A percentile compares a stretch with the other conserved stretches of the same genome.
Conservation (phyloP, 179 eudicot species). For the Monotropa hypopitys region DNA sequence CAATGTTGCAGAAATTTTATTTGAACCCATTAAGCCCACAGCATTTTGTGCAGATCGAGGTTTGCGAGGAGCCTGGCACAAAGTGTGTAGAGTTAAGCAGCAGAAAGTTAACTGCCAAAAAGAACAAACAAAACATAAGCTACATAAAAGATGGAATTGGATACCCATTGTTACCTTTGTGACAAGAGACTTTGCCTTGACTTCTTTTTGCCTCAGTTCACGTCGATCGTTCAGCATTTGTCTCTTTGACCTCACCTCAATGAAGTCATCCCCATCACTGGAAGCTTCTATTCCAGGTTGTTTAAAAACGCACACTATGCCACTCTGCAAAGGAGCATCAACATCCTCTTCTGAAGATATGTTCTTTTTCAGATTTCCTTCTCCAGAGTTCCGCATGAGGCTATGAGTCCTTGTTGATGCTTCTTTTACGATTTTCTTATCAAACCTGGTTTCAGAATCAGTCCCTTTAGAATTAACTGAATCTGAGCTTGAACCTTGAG, state of each 20-base stretch:
- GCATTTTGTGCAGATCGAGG: slow-evolving; percentile 36
- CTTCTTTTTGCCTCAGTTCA: slow-evolving; percentile 90
- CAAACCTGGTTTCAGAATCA: slow-evolving; percentile 19
- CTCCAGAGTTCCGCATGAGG: slow-evolving; percentile 24
- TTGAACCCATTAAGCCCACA: slow-evolving; percentile 20
- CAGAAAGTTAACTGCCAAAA: slow-evolving; percentile 1
- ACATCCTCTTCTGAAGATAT: slow-evolving; percentile 54
- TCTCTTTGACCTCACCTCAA: slow-evolving; percentile 95
- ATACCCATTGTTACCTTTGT: slow-evolving; percentile 41
- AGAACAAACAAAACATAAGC: background rate
- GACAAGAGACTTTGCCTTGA: slow-evolving; percentile 59
- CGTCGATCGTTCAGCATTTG: slow-evolving; percentile 98
- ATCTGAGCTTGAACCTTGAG: slow-evolving; percentile 21
- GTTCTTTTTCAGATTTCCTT: slow-evolving; percentile 56
- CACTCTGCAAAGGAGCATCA: slow-evolving; percentile 93
- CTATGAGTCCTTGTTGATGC: slow-evolving; percentile 16
- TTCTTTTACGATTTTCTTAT: slow-evolving; percentile 20
- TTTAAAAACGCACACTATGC: slow-evolving; percentile 64
- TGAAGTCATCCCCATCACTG: slow-evolving; percentile 94
- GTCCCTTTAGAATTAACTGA: slow-evolving; percentile 19
- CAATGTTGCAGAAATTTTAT: slow-evolving; percentile 21
- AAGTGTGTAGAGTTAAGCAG: slow-evolving; percentile 6
- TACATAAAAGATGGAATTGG: background rate
- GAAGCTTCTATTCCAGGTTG: slow-evolving; percentile 94
- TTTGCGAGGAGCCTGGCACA: slow-evolving; percentile 45